Percentiles rank a stretch among this genome's conserved stretches.
These are phyloP conservation scores for Nemania sp. DNA, from an alignment of 2,329 filamentous ascomycete species.

Conservation along the genomic window DNA sequence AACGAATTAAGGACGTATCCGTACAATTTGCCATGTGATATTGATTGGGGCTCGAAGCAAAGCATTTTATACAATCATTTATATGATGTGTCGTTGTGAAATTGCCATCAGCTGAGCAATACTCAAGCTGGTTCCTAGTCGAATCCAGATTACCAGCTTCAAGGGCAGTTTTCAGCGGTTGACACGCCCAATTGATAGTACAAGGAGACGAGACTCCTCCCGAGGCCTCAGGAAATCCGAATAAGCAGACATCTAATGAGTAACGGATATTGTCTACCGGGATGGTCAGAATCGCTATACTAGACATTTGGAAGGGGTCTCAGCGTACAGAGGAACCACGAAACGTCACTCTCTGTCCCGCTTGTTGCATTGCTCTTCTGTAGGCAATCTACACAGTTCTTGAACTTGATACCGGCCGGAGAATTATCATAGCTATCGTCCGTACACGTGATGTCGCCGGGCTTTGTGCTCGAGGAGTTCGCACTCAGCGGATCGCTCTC, in stretches of 20 bases:
- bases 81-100: conserved; percentile 39
- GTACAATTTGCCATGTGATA: conserved; percentile 54
- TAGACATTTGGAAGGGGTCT: conserved; percentile 24
- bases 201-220: conserved; percentile 48
- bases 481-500: conserved; percentile 42
- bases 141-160: conserved; percentile 38
- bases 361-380: conserved; percentile 48
- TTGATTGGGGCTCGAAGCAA: conserved; percentile 46
- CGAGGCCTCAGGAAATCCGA: conserved; percentile 38
- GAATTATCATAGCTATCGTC: conserved; percentile 46
- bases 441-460: conserved; percentile 52
- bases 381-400: conserved; percentile 51
- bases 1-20: conserved; percentile 20
- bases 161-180: conserved; percentile 45
- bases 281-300: conserved; percentile 26
- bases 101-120: conserved; percentile 46
- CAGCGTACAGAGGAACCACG: conserved; percentile 52
- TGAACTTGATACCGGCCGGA: conserved; percentile 48
- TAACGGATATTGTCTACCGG: conserved; percentile 55
- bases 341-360: conserved; percentile 45
- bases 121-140: conserved; percentile 41
- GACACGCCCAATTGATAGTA: conserved; percentile 47
- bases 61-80: conserved; percentile 47
- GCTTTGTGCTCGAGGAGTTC: conserved; percentile 45
- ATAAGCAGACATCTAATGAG: conserved; percentile 52